These are phyloP conservation scores for Parasarocladium wereldwijsianum DNA, from an alignment of 2,329 filamentous ascomycete species.

Conservation along the genomic window DNA sequence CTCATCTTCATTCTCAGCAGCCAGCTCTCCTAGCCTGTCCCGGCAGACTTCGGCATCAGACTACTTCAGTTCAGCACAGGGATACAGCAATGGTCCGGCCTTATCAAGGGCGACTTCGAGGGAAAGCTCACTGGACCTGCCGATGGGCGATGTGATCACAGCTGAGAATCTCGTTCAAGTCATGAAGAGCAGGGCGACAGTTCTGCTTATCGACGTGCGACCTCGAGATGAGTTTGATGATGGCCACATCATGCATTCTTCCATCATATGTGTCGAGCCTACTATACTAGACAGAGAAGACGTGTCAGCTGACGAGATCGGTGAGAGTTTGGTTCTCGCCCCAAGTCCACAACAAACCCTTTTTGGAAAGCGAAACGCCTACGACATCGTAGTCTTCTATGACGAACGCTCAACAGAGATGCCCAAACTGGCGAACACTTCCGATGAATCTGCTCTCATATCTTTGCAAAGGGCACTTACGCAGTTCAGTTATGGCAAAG, in stretches of 20 bases:
- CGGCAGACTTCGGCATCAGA: conserved; percentile 15
- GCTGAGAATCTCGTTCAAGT: conserved; percentile 58
- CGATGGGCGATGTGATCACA: conserved; percentile 44
- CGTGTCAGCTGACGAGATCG: conserved; percentile 45
- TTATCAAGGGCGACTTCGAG: conserved; percentile 1
- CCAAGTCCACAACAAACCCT: conserved; percentile 60
- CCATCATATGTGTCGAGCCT: conserved; percentile 82
- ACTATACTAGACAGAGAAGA: conserved; percentile 54
- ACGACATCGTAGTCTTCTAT: conserved; percentile 83
- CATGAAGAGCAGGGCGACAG: conserved; percentile 40
- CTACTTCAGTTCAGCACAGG: conserved; percentile 16
- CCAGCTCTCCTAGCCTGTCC: conserved; percentile 13
- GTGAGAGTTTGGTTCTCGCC: conserved; percentile 55
- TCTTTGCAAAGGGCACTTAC: conserved; percentile 66
- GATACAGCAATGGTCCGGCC: conserved; percentile 9
- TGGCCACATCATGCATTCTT: conserved; percentile 75
- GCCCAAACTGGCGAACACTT: conserved; percentile 14
- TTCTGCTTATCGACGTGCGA: conserved; percentile 79
- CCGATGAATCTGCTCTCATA: conserved; percentile 42
- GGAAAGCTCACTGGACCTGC: conserved; percentile 23
- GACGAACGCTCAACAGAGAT: conserved; percentile 53
- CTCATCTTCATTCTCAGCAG: conserved; percentile 31
- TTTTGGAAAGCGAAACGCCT: conserved; percentile 59
- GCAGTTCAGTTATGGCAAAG: conserved; percentile 70
- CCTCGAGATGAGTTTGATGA: conserved; percentile 67